Conservation (phyloP, 345 rosid genomes). For the Trapa bicornis region DNA sequence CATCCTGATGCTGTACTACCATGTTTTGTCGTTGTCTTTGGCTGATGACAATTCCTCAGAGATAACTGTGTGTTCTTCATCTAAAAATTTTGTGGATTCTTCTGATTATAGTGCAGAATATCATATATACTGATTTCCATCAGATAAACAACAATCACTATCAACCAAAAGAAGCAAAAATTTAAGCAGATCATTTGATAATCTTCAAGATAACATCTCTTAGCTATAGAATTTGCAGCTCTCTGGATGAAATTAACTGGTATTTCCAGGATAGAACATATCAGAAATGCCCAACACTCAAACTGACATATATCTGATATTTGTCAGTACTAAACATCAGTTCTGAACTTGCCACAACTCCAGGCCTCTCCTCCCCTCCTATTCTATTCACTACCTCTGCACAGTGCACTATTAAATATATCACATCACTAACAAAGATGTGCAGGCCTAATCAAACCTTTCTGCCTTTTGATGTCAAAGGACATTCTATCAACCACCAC, state of each 20-base stretch:
- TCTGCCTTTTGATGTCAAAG: too few species aligned
- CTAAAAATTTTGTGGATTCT: too few species aligned
- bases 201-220: background rate
- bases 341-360: background rate
- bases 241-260: background rate
- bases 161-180: background rate
- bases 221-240: too few species aligned
- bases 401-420: background rate
- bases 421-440: background rate
- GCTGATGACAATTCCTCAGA: slow-evolving; percentile 6
- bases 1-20: slow-evolving; percentile 32
- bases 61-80: too few species aligned
- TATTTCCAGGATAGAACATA: background rate
- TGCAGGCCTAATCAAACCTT: background rate
- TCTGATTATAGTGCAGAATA: too few species aligned
- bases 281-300: background rate
- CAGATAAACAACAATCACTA: too few species aligned
- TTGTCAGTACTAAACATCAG: background rate
- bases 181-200: background rate
- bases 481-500: background rate
- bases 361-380: background rate
- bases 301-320: background rate
- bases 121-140: too few species aligned
- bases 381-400: background rate
- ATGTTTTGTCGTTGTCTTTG: slow-evolving; percentile 35